Base-by-base conservation (phyloP, 1,139 yeast genomes). In the Suhomyces panamericanus region DNA sequence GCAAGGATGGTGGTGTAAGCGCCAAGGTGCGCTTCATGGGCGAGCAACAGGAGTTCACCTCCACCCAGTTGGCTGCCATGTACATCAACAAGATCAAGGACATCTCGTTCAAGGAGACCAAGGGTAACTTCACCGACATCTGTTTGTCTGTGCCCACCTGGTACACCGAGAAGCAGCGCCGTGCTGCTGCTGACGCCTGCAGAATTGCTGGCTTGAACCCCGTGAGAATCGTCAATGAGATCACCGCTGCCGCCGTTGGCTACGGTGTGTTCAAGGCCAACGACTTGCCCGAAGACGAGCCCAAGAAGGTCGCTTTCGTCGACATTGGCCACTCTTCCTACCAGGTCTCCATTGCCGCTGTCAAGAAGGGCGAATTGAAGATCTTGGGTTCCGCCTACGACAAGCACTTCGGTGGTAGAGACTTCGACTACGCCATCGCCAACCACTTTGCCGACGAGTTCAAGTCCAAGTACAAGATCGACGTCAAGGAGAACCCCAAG, bases 401-500 rank as follows among this genome's bases (percentile, higher is more conserved):
- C 75, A 88, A 89, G 73, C 90, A 89, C 75, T 93, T 93, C 61
- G 99, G 99, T 78, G 99, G 99, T 70, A 87, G 99, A 75, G 89
- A 90, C 67, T 85, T 95, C 52, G 99, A 93, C 73, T 77, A 76
- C 62, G 96, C 96, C 54, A 88, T 93, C 63, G 91, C 98, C 57
- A 84, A 89, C 70, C 95, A 90, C 72, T 91, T 93, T 62, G 96
- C 96, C 59, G 85, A 86, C 56, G 96, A 90, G 70, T 90, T 95
- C 78, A 80, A 83, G 70, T 75, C 75, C 51, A 95, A 93, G 76
- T 90, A 88, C 80, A 91, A 93, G 82, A 89, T 93, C 63, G 96
- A 95, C 63, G 85, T 93, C 59, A 78, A 80, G 64, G 82, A 83
- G 63, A 90, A 93, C 74, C 87, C 97, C 57, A 93, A 95, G 81